phyloP scores from a whole-genome alignment of 768 basidiomycete species.

The Astraeus odoratus region DNA sequence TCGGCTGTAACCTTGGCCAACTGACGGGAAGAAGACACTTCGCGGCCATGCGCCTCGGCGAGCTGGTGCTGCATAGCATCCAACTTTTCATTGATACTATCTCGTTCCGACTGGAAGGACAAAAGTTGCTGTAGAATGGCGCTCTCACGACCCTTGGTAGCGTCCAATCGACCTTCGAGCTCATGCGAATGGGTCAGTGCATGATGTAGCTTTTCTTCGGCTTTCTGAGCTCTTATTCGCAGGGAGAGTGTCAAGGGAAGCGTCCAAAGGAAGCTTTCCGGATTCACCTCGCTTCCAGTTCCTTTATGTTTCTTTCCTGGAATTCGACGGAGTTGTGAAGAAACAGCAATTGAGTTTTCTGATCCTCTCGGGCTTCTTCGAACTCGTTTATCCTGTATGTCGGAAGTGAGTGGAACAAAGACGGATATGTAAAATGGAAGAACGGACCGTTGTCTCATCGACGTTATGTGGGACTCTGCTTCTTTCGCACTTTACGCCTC shows the following conservation, averaged over 20 bases:
- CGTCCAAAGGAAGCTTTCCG: not conserved
- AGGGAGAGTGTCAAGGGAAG: conserved; percentile 8
- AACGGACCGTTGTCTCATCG: conserved; percentile 26
- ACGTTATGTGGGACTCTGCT: conserved; percentile 17
- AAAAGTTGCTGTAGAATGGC: conserved; percentile 19
- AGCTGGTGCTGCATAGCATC: conserved; percentile 11
- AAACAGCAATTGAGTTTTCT: conserved; percentile 20
- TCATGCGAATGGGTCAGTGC: conserved; percentile 18
- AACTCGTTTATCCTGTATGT: conserved; percentile 16
- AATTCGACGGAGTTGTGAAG: conserved; percentile 25
- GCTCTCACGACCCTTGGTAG: conserved; percentile 17
- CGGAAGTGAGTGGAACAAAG: conserved; percentile 9
- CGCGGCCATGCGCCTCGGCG: conserved; percentile 12
- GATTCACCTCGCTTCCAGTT: conserved; percentile 21
- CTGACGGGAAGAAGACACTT: conserved; percentile 13
- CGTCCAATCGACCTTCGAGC: conserved; percentile 23
- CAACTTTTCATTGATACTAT: conserved; percentile 14
- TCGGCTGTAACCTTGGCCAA: conserved; percentile 13
- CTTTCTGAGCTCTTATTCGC: conserved; percentile 11
- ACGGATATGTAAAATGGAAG: conserved; percentile 16
- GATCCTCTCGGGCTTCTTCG: conserved; percentile 19
- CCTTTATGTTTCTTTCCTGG: conserved; percentile 23
- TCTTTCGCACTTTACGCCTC: conserved; percentile 19
- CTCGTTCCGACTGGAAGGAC: conserved; percentile 19
- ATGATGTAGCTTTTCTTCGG: conserved; percentile 14